Percentiles rank a stretch among this genome's conserved stretches.
Evolutionary conservation across 495 filamentous ascomycete species (phyloP).

Genomic region (Cercophora samala): DNA sequence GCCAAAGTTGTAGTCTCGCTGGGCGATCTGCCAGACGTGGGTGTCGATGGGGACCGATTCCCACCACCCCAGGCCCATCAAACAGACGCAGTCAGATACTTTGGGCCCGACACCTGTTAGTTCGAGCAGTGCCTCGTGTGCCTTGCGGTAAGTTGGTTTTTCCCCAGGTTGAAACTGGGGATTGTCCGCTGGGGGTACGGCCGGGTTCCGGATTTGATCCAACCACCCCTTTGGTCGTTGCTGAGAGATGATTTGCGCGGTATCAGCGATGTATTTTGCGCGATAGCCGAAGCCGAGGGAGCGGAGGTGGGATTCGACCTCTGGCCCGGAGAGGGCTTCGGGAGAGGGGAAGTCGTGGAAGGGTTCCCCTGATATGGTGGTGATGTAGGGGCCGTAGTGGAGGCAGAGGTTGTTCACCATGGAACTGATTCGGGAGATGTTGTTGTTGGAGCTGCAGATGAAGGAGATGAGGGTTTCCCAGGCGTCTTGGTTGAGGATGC

Average conservation of each 20-base stretch:
- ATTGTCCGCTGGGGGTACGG: conserved; percentile 48
- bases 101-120: conserved; percentile 92
- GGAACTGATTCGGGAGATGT: conserved; percentile 88
- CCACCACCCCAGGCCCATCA: conserved; percentile 97
- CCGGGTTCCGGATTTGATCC: conserved; percentile 68
- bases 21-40: conserved; percentile 98
- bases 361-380: conserved; percentile 60
- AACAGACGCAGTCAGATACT: conserved; percentile 91
- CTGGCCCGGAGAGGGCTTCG: conserved; percentile 60
- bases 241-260: conserved; percentile 68
- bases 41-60: conserved; percentile 96
- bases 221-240: conserved; percentile 73
- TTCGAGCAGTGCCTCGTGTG: conserved; percentile 74
- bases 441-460: conserved; percentile 99
- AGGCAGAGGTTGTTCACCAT: conserved; percentile 93
- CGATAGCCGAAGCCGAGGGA: conserved; percentile 91
- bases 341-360: conserved; percentile 89
- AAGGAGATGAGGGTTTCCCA: conserved; percentile 95
- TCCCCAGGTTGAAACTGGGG: neutral
- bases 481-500: conserved; percentile 91
- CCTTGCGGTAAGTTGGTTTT: conserved; percentile 59
- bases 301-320: conserved; percentile 74
- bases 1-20: conserved; percentile 89
- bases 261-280: conserved; percentile 84
- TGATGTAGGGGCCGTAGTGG: conserved; percentile 77